Percentiles rank a stretch among this genome's conserved stretches.
These are phyloP conservation scores for Trametes hirsuta DNA, from an alignment of 1,284 basidiomycete genomes.

Conservation along the genomic window DNA sequence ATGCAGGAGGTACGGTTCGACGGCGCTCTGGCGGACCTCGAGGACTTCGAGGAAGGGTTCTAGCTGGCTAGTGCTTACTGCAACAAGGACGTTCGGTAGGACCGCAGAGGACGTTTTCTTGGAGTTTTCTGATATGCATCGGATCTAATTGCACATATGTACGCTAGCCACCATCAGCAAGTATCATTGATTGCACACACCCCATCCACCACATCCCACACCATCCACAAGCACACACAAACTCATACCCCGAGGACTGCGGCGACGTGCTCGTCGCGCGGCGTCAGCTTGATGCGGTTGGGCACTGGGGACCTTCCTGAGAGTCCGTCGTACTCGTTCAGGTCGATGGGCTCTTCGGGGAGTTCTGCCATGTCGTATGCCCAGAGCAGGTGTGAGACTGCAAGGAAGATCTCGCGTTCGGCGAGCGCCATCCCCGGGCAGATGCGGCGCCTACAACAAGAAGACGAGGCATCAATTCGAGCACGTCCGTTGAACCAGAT, in stretches of 20 bases:
- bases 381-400: slow-evolving; percentile 4
- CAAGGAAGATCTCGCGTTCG: background rate
- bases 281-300: slow-evolving; percentile 5
- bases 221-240: too few relatives aligned
- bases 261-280: slow-evolving; percentile 8
- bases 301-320: slow-evolving; percentile 18
- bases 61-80: background rate
- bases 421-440: background rate
- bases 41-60: slow-evolving; percentile 22
- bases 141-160: too few relatives aligned
- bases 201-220: too few relatives aligned
- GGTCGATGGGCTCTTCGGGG: slow-evolving; percentile 13
- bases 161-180: too few relatives aligned
- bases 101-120: too few relatives aligned
- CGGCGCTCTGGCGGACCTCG: slow-evolving; percentile 16
- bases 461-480: background rate
- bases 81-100: too few relatives aligned
- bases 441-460: slow-evolving; percentile 35
- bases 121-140: too few relatives aligned
- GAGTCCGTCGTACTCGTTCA: slow-evolving; percentile 20
- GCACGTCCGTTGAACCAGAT: background rate
- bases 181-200: too few relatives aligned
- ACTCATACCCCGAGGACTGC: background rate
- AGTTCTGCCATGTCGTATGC: slow-evolving; percentile 5
- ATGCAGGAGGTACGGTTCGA: slow-evolving; percentile 15